These are phyloP conservation scores for Lasiosphaeria miniovina DNA, from an alignment of 495 filamentous ascomycete genomes.

Conservation along the genomic window DNA sequence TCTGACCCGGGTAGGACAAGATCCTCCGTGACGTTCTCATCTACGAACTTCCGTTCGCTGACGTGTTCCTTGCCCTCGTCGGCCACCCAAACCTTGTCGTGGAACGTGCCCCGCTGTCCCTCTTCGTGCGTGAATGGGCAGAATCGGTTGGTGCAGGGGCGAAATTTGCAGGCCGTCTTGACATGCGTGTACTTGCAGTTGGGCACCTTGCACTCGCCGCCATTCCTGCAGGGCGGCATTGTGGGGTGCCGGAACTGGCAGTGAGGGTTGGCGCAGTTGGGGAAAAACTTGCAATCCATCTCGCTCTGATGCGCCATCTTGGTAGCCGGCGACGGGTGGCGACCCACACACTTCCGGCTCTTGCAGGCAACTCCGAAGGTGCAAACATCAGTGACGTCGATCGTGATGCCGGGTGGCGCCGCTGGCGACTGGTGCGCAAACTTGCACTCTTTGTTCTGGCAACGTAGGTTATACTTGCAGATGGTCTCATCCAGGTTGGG, in stretches of 20 bases:
- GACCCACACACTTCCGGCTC: constrained; percentile 87
- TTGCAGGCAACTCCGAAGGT: constrained; percentile 87
- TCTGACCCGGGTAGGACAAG: constrained; percentile 66
- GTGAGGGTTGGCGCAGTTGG: constrained; percentile 82
- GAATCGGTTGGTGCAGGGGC: constrained; percentile 78
- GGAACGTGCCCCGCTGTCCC: constrained; percentile 76
- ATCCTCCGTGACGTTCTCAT: constrained; percentile 66
- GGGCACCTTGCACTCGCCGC: constrained; percentile 78
- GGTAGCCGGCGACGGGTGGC: constrained; percentile 87
- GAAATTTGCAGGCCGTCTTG: constrained; percentile 81
- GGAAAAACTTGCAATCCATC: constrained; percentile 89
- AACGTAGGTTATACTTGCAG: constrained; percentile 85
- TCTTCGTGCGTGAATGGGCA: constrained; percentile 92
- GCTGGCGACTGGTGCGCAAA: constrained; percentile 94
- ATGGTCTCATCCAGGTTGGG: constrained; percentile 57
- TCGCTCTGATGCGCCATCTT: constrained; percentile 73
- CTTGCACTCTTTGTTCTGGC: constrained; percentile 82
- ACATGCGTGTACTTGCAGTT: constrained; percentile 89
- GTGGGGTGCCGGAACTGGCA: constrained; percentile 90
- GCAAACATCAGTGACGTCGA: constrained; percentile 80
- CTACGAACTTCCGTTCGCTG: constrained; percentile 89
- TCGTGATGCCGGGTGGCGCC: constrained; percentile 68
- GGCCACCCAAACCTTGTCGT: constrained; percentile 89
- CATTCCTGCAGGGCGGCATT: constrained; percentile 78
- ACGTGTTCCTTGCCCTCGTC: constrained; percentile 61